Conservation (phyloP, 129 eudicot species). For the Silybum marianum region DNA sequence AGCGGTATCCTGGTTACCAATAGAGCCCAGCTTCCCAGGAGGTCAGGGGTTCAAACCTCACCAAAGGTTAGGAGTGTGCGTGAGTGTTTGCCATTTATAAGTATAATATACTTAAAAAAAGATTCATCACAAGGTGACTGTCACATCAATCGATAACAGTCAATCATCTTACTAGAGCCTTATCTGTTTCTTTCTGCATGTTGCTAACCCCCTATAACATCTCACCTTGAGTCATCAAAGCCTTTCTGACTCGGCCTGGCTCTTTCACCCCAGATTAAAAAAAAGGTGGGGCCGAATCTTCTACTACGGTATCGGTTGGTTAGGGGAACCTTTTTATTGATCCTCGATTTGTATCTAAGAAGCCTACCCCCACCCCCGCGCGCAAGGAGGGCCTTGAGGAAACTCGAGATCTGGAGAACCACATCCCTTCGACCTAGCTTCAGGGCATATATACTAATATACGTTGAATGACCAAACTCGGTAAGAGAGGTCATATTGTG, state of each 20-base stretch:
- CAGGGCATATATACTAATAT: not conserved
- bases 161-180: not conserved
- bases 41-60: no score
- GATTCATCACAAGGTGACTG: not conserved
- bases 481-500: not conserved
- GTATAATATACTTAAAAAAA: not conserved
- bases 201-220: not conserved
- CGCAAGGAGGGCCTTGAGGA: not conserved
- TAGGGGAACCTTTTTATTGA: no score
- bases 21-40: not conserved
- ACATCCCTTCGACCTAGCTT: not conserved
- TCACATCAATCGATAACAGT: not conserved
- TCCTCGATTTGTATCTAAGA: no score
- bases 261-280: no score
- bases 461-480: not conserved
- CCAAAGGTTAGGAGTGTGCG: not conserved
- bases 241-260: no score
- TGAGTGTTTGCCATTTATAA: not conserved
- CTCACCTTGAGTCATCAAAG: not conserved
- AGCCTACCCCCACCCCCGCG: no score
- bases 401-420: not conserved
- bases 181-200: not conserved
- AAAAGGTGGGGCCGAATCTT: no score
- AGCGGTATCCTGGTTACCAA: not conserved
- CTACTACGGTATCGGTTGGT: no score